A percentile compares a stretch with the other conserved stretches of the same genome.
Conservation (phyloP, 768 basidiomycete species). For the Boletus reticuloceps region DNA sequence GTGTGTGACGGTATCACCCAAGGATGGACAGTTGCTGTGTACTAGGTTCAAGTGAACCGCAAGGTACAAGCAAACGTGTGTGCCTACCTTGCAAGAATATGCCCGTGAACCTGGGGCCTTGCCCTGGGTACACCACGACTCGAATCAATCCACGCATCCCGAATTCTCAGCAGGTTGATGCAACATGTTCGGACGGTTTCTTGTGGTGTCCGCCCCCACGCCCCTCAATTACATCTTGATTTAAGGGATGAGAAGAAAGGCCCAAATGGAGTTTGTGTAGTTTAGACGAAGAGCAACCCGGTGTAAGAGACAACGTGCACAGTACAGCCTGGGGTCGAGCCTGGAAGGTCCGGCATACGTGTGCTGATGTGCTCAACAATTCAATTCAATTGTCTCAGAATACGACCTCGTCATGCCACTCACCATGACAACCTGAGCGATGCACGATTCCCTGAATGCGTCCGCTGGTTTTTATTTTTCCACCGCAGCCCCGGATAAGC, state of each 20-base stretch:
- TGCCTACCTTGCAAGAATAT: background rate
- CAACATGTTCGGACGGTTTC: slow-evolving; percentile 44
- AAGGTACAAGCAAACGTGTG: background rate
- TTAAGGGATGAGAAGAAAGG: slow-evolving; percentile 31
- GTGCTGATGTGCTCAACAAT: slow-evolving; percentile 2
- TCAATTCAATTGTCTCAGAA: background rate
- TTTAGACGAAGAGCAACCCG: slow-evolving; percentile 8
- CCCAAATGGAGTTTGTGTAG: slow-evolving; percentile 18
- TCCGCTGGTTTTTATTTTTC: background rate
- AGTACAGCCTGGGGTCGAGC: background rate
- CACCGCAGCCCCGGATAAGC: slow-evolving; percentile 1
- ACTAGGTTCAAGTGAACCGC: background rate
- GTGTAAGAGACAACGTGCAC: slow-evolving; percentile 57
- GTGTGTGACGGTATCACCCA: background rate
- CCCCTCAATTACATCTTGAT: slow-evolving; percentile 70
- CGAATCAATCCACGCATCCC: background rate
- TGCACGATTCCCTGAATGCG: background rate
- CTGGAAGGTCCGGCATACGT: slow-evolving; percentile 3
- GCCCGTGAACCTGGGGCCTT: background rate
- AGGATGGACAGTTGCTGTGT: background rate
- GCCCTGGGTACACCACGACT: background rate
- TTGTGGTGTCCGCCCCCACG: slow-evolving; percentile 48
- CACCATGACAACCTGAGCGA: slow-evolving; percentile 1
- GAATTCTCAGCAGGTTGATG: slow-evolving; percentile 44
- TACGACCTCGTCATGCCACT: background rate